These are phyloP conservation scores for Hanseniaspora jakobsenii DNA, from an alignment of 805 yeast genomes.

Conservation along the genomic window DNA sequence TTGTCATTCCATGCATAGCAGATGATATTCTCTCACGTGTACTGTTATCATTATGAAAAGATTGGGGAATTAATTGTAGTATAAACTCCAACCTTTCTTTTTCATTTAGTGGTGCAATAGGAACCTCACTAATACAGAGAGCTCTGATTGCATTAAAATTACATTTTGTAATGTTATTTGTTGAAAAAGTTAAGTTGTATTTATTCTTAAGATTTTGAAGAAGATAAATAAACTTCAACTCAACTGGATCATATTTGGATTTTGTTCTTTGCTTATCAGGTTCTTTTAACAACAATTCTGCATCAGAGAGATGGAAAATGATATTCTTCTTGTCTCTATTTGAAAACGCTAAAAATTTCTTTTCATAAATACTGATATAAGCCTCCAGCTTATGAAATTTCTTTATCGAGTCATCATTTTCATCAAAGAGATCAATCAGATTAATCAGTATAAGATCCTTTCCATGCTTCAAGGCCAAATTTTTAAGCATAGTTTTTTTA, in stretches of 20 bases:
- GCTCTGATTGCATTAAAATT: constrained; percentile 43
- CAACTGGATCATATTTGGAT: background rate
- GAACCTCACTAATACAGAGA: constrained; percentile 62
- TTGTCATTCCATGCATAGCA: constrained; percentile 46
- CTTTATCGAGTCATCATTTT: background rate
- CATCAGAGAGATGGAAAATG: background rate
- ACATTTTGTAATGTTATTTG: constrained; percentile 21
- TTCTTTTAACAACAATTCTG: background rate
- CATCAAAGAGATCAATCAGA: constrained; percentile 1
- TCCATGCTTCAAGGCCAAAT: background rate
- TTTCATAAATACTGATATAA: background rate
- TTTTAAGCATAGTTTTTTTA: background rate
- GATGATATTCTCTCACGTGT: constrained; percentile 43
- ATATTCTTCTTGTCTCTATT: background rate
- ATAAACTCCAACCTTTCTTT: too few relatives aligned
- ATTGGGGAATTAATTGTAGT: too few relatives aligned
- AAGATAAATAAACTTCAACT: background rate
- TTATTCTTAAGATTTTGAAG: background rate
- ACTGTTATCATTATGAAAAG: too few relatives aligned
- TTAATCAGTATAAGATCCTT: background rate
- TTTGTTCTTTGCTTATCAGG: background rate
- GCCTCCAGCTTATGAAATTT: background rate
- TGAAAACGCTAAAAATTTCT: background rate
- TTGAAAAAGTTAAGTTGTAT: background rate
- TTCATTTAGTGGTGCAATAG: constrained; percentile 68